Evolutionary conservation across 2,329 filamentous ascomycete species (phyloP), one percentile per base, ranked within the genome.

Genomic region (Eutypella sp.): DNA sequence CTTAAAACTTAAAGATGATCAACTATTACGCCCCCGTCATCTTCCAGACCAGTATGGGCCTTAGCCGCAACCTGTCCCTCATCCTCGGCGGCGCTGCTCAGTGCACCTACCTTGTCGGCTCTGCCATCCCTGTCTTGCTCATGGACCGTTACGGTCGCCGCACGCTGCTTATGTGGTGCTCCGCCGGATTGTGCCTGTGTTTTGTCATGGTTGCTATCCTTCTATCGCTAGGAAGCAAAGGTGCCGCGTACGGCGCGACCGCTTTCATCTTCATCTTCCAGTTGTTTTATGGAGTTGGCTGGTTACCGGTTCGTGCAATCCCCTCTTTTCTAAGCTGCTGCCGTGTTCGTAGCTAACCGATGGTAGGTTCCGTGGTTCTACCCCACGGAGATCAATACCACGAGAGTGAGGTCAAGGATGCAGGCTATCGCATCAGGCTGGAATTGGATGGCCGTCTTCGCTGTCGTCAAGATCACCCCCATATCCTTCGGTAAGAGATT

Each of bases 41-140:
- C 18, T 68, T 67, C 40, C 55, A 69, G 37, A 51, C 63, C 1
- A 64, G 60, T 9, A 69, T 72, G 62, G 52, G 59, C 2, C 49
- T 73, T 4, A 59, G 60, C 11, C 67, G 71, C 2, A 68, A 75
- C n/a, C 59, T 79, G 27, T 73, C 75, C 25, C 61, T 80, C 33
- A 68, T 81, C 5, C 62, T 81, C 1, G 75, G 74, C 19, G 76
- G 77, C 3, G 67, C 61, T 42, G 66, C 62, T 24, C 64, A 64
- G 19, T 60, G 62, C 40, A 67, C 63, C 0, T 73, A 69, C 44
- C 55, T 72, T 8, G 59, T 67, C 13, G 68, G 67, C 7, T 68
- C 65, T 0, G 57, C 63, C 2, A 70, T 71, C 43, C 68, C 70
- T 0, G 55, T 72, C 3, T 63, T 66, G 40, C 56, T 68, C 7